Evolutionary conservation across 1,284 basidiomycete genomes (phyloP).

Genomic region (Omphalotus olearius): DNA sequence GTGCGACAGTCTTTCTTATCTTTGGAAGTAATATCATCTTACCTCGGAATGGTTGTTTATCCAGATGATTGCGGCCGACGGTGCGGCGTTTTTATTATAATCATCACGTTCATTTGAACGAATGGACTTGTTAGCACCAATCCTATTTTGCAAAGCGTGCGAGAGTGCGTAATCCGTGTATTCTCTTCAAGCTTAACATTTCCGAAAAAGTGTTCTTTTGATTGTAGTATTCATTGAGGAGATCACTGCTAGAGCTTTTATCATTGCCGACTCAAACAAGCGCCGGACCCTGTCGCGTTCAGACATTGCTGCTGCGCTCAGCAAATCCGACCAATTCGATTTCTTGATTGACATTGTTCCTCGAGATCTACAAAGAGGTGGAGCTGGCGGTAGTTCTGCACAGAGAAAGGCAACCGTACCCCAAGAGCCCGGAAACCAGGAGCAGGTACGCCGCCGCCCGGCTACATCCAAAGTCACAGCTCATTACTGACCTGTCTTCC

Average conservation of each 20-base stretch:
- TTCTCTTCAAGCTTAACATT: slow-evolving; percentile 8
- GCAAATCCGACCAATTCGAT: slow-evolving; percentile 90
- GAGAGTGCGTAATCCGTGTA: slow-evolving; percentile 67
- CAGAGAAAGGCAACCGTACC: not conserved
- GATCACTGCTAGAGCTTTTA: slow-evolving; percentile 90
- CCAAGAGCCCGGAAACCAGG: not conserved
- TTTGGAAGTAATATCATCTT: not conserved
- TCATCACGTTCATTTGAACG: not conserved
- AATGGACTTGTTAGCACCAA: slow-evolving; percentile 56
- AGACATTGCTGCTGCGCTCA: slow-evolving; percentile 87
- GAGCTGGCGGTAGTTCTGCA: slow-evolving; percentile 1
- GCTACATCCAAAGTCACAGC: not conserved
- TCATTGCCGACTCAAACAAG: slow-evolving; percentile 90
- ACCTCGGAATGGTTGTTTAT: slow-evolving; percentile 3
- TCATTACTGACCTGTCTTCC: not conserved
- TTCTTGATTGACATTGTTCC: slow-evolving; percentile 92
- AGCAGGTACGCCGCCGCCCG: not conserved
- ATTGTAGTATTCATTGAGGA: slow-evolving; percentile 87
- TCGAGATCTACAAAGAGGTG: slow-evolving; percentile 53
- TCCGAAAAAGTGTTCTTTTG: slow-evolving; percentile 4
- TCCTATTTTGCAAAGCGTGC: slow-evolving; percentile 93
- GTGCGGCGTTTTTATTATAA: slow-evolving; percentile 34
- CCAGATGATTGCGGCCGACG: slow-evolving; percentile 95
- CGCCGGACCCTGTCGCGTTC: slow-evolving; percentile 86
- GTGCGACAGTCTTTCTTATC: slow-evolving; percentile 38